Base-by-base conservation (phyloP, 2,329 filamentous ascomycete genomes). In the Helminthosporium solani region DNA sequence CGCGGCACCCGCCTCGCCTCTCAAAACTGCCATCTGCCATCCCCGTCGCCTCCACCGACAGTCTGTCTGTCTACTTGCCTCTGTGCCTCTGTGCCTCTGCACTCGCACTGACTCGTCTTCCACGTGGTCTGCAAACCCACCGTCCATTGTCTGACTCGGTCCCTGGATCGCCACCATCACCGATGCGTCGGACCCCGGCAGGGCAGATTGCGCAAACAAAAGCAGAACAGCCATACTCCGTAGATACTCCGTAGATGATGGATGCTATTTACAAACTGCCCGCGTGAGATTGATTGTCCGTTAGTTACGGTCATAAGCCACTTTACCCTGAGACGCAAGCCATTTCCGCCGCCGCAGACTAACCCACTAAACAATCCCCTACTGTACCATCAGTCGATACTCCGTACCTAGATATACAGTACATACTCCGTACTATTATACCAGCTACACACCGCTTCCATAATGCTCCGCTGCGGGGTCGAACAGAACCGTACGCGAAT, bases 281-380 rank as follows among this genome's bases (percentile, higher is more conserved):
- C 47, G 54, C 56, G 47, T 53, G 53, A 54, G 45, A 56, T 54
- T 44, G 48, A 57, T 54, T 53, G 37, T 36, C 47, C 36, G 23
- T 30, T 41, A 38, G 47, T 40, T 52, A 45, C 33, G 44, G 49
- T 53, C 53, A 57, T 51, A 53, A 48, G 38, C 49, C 44, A 51
- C 40, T 49, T 40, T 44, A 33, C 47, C 53, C 53, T 63, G 58
- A 59, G 61, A 60, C 58, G 33, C 23, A 39, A 40, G 34, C 54
- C 51, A 48, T 47, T 46, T 50, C 45, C 46, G 47, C 44, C 46
- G 47, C 49, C 49, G 47, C 53, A 45, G 31, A 39, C 42, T 40
- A 39, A 14, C 39, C 34, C 15, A 12, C 15, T n/a, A 25, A 25
- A 25, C 23, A 25, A 25, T 9, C 9, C 23, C 23, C 9, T n/a